Evolutionary conservation across 2,329 filamentous ascomycete genomes (phyloP).

Genomic region (Colletotrichum brevisporum): DNA sequence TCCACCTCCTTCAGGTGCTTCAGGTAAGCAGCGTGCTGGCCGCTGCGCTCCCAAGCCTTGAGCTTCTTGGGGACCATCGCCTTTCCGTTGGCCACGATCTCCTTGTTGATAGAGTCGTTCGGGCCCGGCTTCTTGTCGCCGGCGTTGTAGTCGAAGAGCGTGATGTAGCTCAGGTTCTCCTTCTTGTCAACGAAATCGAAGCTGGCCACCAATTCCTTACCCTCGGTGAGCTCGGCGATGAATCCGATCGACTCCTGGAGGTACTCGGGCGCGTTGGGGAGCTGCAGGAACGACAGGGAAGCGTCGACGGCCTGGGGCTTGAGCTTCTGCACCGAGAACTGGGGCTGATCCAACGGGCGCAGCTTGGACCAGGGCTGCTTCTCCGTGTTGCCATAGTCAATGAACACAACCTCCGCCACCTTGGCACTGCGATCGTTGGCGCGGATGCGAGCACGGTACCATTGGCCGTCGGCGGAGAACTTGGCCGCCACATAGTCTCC

Average conservation of each 20-base stretch:
- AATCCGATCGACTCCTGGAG: slow-evolving; percentile 83
- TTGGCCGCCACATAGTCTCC: slow-evolving; percentile 93
- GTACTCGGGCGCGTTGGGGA: slow-evolving; percentile 87
- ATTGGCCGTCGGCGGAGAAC: slow-evolving; percentile 90
- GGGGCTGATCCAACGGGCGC: slow-evolving; percentile 81
- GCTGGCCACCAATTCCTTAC: slow-evolving; percentile 86
- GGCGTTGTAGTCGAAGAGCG: slow-evolving; percentile 83
- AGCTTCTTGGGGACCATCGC: slow-evolving; percentile 94
- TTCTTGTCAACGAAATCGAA: slow-evolving; percentile 86
- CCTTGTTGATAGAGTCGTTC: slow-evolving; percentile 89
- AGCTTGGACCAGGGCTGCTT: slow-evolving; percentile 87
- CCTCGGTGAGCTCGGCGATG: slow-evolving; percentile 81
- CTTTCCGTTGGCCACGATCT: slow-evolving; percentile 85
- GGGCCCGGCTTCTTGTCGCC: slow-evolving; percentile 68
- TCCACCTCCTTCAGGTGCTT: slow-evolving; percentile 81
- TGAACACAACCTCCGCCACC: slow-evolving; percentile 90
- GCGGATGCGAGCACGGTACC: slow-evolving; percentile 93
- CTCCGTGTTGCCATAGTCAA: slow-evolving; percentile 97
- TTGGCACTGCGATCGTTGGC: slow-evolving; percentile 93
- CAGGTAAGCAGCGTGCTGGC: slow-evolving; percentile 78
- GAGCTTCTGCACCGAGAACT: slow-evolving; percentile 86
- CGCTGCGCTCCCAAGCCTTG: slow-evolving; percentile 87
- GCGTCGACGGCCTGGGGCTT: slow-evolving; percentile 91
- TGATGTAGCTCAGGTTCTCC: slow-evolving; percentile 88
- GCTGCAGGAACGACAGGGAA: slow-evolving; percentile 88